Conservation (phyloP, 1,284 basidiomycete species). For the Papiliotrema laurentii region DNA sequence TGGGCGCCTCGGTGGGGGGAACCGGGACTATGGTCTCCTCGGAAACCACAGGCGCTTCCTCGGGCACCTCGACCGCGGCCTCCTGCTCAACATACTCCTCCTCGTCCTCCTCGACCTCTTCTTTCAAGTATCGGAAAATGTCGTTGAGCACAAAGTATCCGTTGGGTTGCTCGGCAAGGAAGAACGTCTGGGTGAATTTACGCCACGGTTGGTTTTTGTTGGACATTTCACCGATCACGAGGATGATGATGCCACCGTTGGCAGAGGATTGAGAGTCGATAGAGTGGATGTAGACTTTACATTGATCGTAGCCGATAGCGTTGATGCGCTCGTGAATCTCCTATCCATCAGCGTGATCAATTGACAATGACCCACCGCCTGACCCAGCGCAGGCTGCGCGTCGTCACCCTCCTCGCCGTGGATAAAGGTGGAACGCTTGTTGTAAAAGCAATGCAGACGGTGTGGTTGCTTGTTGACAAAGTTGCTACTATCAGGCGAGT, state of each 20-base stretch:
- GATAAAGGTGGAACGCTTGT: conserved; percentile 92
- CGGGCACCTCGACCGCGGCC: conserved; percentile 23
- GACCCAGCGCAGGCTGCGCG: conserved; percentile 74
- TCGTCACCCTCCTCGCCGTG: conserved; percentile 96
- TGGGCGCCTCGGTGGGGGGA: conserved; percentile 24
- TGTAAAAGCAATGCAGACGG: conserved; percentile 98
- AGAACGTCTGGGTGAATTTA: conserved; percentile 99
- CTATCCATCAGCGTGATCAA: conserved; percentile 50
- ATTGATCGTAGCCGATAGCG: conserved; percentile 87
- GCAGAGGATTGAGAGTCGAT: conserved; percentile 92
- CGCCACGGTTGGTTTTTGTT: conserved; percentile 85
- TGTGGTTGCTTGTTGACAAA: conserved; percentile 97
- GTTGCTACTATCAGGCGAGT: conserved; percentile 52
- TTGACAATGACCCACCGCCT: conserved; percentile 61
- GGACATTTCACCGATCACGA: conserved; percentile 98
- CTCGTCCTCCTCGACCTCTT: conserved; percentile 78
- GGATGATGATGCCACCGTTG: conserved; percentile 94
- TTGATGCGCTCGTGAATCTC: conserved; percentile 97
- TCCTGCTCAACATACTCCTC: conserved; percentile 38
- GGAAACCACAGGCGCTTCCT: conserved; percentile 15
- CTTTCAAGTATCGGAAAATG: conserved; percentile 98
- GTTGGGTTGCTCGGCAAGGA: conserved; percentile 97
- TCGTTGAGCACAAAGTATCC: conserved; percentile 99
- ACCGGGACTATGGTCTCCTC: conserved; percentile 50
- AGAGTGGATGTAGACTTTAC: conserved; percentile 96